Evolutionary conservation across 2,329 filamentous ascomycete species (phyloP).

Genomic region (Pyricularia pennisetigena): DNA sequence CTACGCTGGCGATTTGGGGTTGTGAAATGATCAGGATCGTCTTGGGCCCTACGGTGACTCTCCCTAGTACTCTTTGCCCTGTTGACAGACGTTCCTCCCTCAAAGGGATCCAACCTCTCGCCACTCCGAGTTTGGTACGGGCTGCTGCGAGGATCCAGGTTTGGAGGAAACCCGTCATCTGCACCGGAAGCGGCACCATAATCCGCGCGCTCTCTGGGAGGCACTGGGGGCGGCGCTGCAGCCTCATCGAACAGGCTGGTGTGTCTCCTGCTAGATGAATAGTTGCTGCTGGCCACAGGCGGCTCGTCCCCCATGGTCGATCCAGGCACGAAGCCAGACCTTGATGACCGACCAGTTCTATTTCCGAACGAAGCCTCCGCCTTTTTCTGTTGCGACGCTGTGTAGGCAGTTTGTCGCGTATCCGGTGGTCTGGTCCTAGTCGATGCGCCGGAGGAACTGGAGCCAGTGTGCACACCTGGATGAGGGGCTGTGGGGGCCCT

Average conservation of each 20-base stretch:
- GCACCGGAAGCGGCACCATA: constrained; percentile 30
- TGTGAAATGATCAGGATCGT: constrained; percentile 8
- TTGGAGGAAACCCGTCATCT: constrained; percentile 33
- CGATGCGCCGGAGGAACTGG: neutral
- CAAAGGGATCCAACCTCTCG: constrained; percentile 48
- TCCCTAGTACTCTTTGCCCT: constrained; percentile 37
- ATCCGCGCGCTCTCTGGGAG: constrained; percentile 7
- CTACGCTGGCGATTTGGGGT: constrained; percentile 18
- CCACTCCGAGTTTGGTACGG: constrained; percentile 46
- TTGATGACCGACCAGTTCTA: constrained; percentile 18
- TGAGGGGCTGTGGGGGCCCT: constrained; percentile 12
- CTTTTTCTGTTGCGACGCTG: constrained; percentile 42
- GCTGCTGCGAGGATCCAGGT: constrained; percentile 39
- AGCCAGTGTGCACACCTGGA: neutral
- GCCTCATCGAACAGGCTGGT: constrained; percentile 15
- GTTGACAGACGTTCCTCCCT: constrained; percentile 29
- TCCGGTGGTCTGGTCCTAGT: constrained; percentile 11
- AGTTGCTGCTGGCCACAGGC: constrained; percentile 40
- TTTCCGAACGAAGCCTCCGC: constrained; percentile 45
- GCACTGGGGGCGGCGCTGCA: constrained; percentile 8
- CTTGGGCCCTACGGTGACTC: constrained; percentile 15
- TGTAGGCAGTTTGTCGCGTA: constrained; percentile 25
- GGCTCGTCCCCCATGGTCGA: constrained; percentile 44
- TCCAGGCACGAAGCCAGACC: constrained; percentile 37
- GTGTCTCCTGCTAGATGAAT: constrained; percentile 21